Evolutionary conservation across 495 filamentous ascomycete genomes (phyloP).

Genomic region (Niebla homalea): DNA sequence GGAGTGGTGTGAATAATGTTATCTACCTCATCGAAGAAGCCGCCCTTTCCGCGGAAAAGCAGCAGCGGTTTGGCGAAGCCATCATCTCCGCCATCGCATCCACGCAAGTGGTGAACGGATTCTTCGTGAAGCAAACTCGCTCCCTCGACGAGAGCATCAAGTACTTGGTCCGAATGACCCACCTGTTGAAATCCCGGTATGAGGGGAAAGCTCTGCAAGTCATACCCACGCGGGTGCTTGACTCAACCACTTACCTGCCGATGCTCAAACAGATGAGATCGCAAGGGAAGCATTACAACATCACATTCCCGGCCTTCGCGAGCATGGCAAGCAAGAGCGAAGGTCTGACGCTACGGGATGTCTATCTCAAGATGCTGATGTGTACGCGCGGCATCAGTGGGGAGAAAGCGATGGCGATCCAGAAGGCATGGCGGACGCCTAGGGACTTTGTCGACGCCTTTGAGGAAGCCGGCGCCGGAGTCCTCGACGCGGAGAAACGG

Average conservation of each 20-base stretch:
- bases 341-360: slow-evolving; percentile 55
- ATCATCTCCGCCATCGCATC: slow-evolving; percentile 63
- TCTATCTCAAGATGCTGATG: slow-evolving; percentile 83
- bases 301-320: slow-evolving; percentile 61
- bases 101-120: slow-evolving; percentile 71
- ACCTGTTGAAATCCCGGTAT: slow-evolving; percentile 52
- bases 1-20: slow-evolving; percentile 60
- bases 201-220: slow-evolving; percentile 34
- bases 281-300: slow-evolving; percentile 37
- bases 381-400: slow-evolving; percentile 63
- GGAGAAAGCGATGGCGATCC: slow-evolving; percentile 73
- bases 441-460: slow-evolving; percentile 55
- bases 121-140: slow-evolving; percentile 65
- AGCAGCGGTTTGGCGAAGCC: slow-evolving; percentile 46
- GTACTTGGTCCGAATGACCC: slow-evolving; percentile 66
- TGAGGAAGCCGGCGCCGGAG: slow-evolving; percentile 20
- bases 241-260: slow-evolving; percentile 57
- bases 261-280: slow-evolving; percentile 43
- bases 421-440: slow-evolving; percentile 61
- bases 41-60: slow-evolving; percentile 33
- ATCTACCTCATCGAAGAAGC: slow-evolving; percentile 74
- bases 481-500: no score
- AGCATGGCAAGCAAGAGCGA: slow-evolving; percentile 63
- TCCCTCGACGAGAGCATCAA: slow-evolving; percentile 70
- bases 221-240: slow-evolving; percentile 53